Evolutionary conservation across 1,284 basidiomycete species (phyloP).

Genomic region (Ceratobasidium theobromae): DNA sequence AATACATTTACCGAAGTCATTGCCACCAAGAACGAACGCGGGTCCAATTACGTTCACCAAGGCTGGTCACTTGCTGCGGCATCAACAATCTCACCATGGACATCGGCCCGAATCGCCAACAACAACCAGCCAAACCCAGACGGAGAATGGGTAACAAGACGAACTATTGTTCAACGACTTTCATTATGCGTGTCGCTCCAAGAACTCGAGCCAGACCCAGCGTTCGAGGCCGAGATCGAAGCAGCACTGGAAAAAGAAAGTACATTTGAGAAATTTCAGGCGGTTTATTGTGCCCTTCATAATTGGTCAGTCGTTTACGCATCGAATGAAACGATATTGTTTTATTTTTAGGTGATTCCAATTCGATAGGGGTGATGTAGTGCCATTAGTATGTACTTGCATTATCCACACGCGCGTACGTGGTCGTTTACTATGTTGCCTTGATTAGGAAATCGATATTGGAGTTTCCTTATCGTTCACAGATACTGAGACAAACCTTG

Average conservation of each 20-base stretch:
- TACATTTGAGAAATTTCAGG: neutral
- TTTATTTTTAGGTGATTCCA: neutral
- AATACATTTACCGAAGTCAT: neutral
- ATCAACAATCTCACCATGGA: neutral
- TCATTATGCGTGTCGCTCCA: neutral
- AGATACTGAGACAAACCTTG: neutral
- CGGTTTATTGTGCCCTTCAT: neutral
- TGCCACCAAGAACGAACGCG: neutral
- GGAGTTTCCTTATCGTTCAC: constrained; percentile 4
- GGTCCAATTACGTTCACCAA: neutral
- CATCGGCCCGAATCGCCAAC: neutral
- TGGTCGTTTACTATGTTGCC: neutral
- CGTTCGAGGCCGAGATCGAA: neutral
- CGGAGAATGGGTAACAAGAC: neutral
- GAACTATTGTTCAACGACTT: neutral
- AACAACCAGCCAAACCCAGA: neutral
- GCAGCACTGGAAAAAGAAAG: neutral
- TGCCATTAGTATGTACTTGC: neutral
- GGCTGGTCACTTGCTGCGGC: constrained; percentile 2
- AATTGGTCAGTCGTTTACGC: neutral
- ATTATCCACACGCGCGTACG: neutral
- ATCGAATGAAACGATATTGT: neutral
- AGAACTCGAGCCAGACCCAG: neutral
- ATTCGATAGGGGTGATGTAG: constrained; percentile 10
- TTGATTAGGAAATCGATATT: constrained; percentile 3